Conservation (phyloP, 2,329 filamentous ascomycete species). For the Fusarium metavorans region DNA sequence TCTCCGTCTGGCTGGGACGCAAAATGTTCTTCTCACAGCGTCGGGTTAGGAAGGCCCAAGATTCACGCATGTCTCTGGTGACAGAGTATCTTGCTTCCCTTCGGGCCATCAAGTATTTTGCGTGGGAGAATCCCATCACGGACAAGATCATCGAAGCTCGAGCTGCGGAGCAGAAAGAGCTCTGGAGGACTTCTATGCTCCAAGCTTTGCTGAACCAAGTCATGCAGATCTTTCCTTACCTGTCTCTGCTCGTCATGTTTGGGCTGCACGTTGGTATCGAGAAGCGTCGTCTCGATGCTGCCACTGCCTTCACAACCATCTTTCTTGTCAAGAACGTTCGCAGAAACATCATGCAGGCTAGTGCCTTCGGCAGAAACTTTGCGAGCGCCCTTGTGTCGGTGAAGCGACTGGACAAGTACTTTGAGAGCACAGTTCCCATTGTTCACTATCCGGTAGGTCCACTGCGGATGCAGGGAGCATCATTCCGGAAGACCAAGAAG, state of each 20-base stretch:
- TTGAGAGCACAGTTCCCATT: constrained; percentile 62
- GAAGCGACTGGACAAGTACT: constrained; percentile 66
- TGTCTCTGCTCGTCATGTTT: constrained; percentile 67
- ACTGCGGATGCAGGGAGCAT: constrained; percentile 59
- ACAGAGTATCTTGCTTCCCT: constrained; percentile 70
- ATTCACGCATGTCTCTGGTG: constrained; percentile 67
- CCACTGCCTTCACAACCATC: constrained; percentile 69
- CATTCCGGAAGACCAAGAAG: constrained; percentile 62
- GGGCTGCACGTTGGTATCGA: constrained; percentile 62
- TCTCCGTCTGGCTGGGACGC: constrained; percentile 62
- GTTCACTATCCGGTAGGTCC: constrained; percentile 62
- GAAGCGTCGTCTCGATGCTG: constrained; percentile 62
- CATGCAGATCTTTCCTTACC: constrained; percentile 64
- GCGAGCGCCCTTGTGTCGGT: constrained; percentile 57
- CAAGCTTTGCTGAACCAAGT: constrained; percentile 61
- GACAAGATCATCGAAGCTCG: constrained; percentile 64
- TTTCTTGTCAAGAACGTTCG: constrained; percentile 66
- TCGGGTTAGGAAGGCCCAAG: constrained; percentile 66
- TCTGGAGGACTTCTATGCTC: constrained; percentile 66
- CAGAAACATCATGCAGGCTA: constrained; percentile 63
- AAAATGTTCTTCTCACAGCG: constrained; percentile 63
- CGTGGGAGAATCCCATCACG: constrained; percentile 67
- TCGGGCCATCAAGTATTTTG: constrained; percentile 70
- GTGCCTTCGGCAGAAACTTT: constrained; percentile 54
- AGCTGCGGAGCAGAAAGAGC: constrained; percentile 62